Evolutionary conservation across 1,284 basidiomycete species (phyloP).

Genomic region (Moesziomyces sp.): DNA sequence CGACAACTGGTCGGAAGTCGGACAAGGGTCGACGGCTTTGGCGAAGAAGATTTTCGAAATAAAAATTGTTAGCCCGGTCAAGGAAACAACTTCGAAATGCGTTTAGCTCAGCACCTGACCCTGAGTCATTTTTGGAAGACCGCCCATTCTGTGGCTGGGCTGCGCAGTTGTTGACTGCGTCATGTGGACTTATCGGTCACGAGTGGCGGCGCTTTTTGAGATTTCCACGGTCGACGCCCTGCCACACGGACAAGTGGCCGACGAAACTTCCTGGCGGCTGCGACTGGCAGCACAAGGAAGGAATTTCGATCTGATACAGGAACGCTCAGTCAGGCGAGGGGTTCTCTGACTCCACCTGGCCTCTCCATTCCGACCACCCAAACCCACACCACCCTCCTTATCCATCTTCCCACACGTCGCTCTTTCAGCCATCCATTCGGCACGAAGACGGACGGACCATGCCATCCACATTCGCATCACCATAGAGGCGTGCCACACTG

Average conservation of each 20-base stretch:
- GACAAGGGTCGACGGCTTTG: not conserved
- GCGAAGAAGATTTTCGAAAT: not conserved
- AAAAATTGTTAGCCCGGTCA: not conserved
- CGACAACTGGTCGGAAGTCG: constrained; percentile 2
- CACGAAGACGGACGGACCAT: not conserved
- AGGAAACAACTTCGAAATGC: too few relatives aligned
- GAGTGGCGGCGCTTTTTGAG: not conserved
- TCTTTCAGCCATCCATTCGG: not conserved
- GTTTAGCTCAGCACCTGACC: not conserved
- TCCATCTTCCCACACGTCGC: not conserved
- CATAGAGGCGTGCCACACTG: not conserved
- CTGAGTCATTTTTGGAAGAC: not conserved
- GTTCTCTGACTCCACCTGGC: not conserved
- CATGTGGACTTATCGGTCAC: not conserved
- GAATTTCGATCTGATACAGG: not conserved
- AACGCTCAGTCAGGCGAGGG: not conserved
- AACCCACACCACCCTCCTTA: too few relatives aligned
- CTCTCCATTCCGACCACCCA: too few relatives aligned
- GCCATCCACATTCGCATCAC: not conserved
- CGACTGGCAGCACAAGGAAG: too few relatives aligned
- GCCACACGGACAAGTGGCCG: too few relatives aligned
- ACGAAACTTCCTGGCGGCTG: too few relatives aligned
- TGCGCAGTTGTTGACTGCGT: not conserved
- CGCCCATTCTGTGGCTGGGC: too few relatives aligned
- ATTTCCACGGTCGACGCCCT: not conserved